Evolutionary conservation across 371 early-diverging fungal genomes (phyloP), one percentile per base, ranked within the genome.

Genomic region (Mucor circinelloides): DNA sequence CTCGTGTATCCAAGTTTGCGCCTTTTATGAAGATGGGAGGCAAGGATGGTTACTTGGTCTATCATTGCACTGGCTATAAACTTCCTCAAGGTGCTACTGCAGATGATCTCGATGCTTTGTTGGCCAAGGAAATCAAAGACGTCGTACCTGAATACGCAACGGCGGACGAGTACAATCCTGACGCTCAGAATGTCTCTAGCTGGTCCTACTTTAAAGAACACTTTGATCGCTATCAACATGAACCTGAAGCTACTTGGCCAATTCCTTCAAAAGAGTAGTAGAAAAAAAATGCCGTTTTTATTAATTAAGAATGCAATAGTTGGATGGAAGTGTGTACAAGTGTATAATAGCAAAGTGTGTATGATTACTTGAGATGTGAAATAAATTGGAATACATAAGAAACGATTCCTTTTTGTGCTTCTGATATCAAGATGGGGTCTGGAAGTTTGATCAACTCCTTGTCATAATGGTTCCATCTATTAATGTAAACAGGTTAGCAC

Each of bases 361-460:
- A 17, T 38, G 42, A 15, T 67, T 73, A 81, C 60, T 82, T 79
- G 69, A 82, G 71, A 36, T 93, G 92, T 2, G 90, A 90, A 64
- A 94, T 94, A 70, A 93, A 95, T 80, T 97, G 95, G 73, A 97
- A 97, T 2, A 94, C 93, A 84, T 90, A 97, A 28, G 97, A 91
- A 4, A 94, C 91, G 13, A 90, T 84, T 6, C 84, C 86, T 28
- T 81, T 87, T 5, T 85, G 84, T 23, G 93, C 92, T 69, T 91
- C 91, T 52, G 87, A 80, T 69, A 88, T 81, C n/a, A 97, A 75
- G 57, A 95, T 74, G 2, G 80, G 76, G 76, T 97, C 98, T 4
- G 88, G 84, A 48, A 94, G 66, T 46, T 90, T 90, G 27, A 79
- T 54, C 7, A 93, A 68, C 62, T 95, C 95, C 2, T 79, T 64